Conservation (phyloP, 768 basidiomycete genomes). For the Leccinum aurantiacum region DNA sequence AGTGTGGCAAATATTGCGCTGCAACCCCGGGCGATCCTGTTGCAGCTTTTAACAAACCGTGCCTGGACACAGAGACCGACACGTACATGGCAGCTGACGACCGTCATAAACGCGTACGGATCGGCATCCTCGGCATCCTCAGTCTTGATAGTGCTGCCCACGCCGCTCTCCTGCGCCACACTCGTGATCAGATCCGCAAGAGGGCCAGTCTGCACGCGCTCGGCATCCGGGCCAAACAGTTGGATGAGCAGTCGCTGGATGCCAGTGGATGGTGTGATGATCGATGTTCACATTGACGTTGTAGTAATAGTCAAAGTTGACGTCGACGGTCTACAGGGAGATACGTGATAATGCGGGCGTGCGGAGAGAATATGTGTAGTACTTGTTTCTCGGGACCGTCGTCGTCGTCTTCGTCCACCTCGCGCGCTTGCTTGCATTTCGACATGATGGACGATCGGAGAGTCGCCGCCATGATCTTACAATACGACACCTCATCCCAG, state of each 20-base stretch:
- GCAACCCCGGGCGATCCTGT: constrained; percentile 73
- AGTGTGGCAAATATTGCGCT: no score
- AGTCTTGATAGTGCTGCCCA: constrained; percentile 26
- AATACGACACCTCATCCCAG: no score
- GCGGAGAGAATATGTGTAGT: constrained; percentile 27
- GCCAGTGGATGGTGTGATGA: constrained; percentile 87
- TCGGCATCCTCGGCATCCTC: no score
- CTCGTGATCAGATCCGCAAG: constrained; percentile 78
- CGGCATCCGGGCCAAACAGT: constrained; percentile 72
- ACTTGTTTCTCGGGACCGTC: no score
- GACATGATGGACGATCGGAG: no score
- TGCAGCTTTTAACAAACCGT: background rate
- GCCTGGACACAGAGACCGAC: no score
- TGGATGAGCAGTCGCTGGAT: constrained; percentile 64
- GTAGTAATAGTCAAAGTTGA: constrained; percentile 87
- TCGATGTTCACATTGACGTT: constrained; percentile 79
- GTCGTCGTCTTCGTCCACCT: no score
- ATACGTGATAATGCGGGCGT: background rate
- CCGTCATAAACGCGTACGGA: no score
- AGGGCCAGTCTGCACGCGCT: constrained; percentile 64
- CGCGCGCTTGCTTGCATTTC: no score
- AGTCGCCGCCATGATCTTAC: no score
- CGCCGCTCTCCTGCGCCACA: constrained; percentile 67
- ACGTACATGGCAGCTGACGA: no score
- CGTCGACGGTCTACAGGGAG: constrained; percentile 21